Evolutionary conservation across 1,284 basidiomycete genomes (phyloP).

Genomic region (Xerocomus minutiporus): DNA sequence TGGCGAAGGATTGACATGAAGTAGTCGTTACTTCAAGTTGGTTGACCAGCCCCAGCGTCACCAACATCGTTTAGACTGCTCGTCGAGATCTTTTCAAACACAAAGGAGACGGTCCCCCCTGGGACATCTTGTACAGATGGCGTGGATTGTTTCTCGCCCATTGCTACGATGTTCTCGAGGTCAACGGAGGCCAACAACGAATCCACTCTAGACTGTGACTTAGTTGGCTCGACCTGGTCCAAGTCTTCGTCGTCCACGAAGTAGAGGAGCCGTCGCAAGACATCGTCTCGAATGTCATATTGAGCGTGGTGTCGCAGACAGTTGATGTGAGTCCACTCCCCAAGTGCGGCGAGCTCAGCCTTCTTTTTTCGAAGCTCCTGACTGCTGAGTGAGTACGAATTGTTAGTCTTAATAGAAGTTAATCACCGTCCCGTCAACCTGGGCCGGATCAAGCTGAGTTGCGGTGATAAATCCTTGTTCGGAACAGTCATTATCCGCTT

Average conservation of each 20-base stretch:
- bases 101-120: conserved; percentile 64
- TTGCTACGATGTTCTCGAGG: conserved; percentile 39
- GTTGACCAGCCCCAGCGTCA: background rate
- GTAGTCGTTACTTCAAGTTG: conserved; percentile 5
- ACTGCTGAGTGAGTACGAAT: conserved; percentile 4
- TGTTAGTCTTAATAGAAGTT: background rate
- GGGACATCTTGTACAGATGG: conserved; percentile 45
- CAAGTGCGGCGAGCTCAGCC: conserved; percentile 74
- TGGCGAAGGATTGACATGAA: background rate
- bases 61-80: conserved; percentile 4
- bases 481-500: conserved; percentile 26
- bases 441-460: conserved; percentile 55
- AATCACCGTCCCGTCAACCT: conserved; percentile 47
- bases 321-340: conserved; percentile 87
- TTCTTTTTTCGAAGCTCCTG: conserved; percentile 73
- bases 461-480: conserved; percentile 66
- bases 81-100: conserved; percentile 58
- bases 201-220: conserved; percentile 32
- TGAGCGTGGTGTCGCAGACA: conserved; percentile 48
- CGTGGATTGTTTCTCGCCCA: conserved; percentile 29
- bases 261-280: conserved; percentile 51
- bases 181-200: conserved; percentile 42
- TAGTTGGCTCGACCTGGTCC: conserved; percentile 2
- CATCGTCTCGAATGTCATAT: conserved; percentile 55
- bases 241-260: conserved; percentile 18